Percentiles rank a stretch among this genome's conserved stretches.
phyloP scores from a whole-genome alignment of 805 yeast genomes.

The Saccharomycopsis schoenii region DNA sequence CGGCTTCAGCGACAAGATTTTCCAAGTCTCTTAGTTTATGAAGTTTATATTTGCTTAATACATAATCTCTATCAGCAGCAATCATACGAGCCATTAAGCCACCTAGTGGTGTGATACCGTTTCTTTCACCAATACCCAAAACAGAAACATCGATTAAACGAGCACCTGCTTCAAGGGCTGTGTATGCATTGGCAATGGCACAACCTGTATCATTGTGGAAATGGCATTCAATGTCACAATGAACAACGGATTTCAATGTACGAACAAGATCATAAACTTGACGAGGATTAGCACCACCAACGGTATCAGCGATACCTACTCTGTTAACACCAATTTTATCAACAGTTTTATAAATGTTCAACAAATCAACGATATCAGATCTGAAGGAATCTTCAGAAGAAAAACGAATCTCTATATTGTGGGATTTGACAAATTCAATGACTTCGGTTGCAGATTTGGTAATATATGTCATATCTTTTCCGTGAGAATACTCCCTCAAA shows the following conservation, averaged over 20 bases:
- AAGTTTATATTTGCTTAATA: constrained; percentile 84
- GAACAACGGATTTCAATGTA: constrained; percentile 85
- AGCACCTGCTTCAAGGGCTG: constrained; percentile 97
- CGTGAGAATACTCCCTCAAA: constrained; percentile 89
- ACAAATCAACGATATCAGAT: constrained; percentile 87
- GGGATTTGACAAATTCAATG: constrained; percentile 91
- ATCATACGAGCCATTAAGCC: constrained; percentile 99
- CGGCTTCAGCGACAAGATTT: constrained; percentile 93
- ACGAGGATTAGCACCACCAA: constrained; percentile 98
- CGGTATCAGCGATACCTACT: constrained; percentile 98
- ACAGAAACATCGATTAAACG: constrained; percentile 89
- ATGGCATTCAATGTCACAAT: constrained; percentile 96
- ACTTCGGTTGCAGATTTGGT: constrained; percentile 95
- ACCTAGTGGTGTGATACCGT: constrained; percentile 96
- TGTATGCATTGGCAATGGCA: constrained; percentile 97
- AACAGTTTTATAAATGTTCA: constrained; percentile 92
- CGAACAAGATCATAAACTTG: constrained; percentile 95
- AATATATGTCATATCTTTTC: constrained; percentile 97
- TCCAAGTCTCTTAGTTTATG: constrained; percentile 95
- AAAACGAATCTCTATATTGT: constrained; percentile 94
- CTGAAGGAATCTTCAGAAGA: constrained; percentile 97
- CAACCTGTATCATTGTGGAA: constrained; percentile 99
- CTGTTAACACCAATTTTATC: constrained; percentile 97
- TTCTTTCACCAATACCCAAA: constrained; percentile 97
- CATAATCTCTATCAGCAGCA: constrained; percentile 96